phyloP scores from a whole-genome alignment of 371 early-diverging fungal species.

The Lichtheimia ramosa region DNA sequence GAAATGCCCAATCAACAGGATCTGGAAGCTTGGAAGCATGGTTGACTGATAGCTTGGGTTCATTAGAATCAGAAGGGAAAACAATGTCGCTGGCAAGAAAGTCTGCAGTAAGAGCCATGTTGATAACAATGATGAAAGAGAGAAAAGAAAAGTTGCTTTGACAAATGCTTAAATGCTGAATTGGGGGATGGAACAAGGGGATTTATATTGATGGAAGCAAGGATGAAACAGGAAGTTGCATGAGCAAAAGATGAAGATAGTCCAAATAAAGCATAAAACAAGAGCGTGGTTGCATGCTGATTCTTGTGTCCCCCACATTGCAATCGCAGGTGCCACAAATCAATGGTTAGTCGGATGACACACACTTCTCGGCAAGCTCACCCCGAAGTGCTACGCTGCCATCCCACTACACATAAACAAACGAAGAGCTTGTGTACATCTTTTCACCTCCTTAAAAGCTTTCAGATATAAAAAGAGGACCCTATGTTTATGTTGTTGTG shows the following conservation, averaged over 20 bases:
- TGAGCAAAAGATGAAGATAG: too few species aligned
- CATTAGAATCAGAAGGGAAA: slow-evolving; percentile 40
- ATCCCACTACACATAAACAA: not conserved
- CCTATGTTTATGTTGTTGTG: too few species aligned
- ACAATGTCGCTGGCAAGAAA: slow-evolving; percentile 38
- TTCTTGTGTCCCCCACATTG: not conserved
- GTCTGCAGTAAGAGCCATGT: slow-evolving; percentile 12
- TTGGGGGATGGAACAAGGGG: too few species aligned
- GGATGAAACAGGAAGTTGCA: too few species aligned
- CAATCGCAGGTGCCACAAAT: not conserved
- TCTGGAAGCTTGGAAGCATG: slow-evolving; percentile 36
- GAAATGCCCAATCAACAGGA: slow-evolving; percentile 37
- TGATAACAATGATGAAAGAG: slow-evolving; percentile 4
- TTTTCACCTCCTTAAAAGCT: too few species aligned
- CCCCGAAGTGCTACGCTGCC: slow-evolving; percentile 4
- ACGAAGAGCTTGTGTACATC: not conserved
- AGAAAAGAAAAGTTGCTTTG: slow-evolving; percentile 1
- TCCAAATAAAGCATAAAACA: not conserved
- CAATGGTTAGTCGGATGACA: not conserved
- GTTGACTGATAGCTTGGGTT: slow-evolving; percentile 37
- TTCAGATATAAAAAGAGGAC: too few species aligned
- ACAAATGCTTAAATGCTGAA: too few species aligned
- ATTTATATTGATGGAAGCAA: too few species aligned
- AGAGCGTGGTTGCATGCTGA: not conserved
- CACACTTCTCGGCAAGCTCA: not conserved